Conservation (phyloP, 2,329 filamentous ascomycete species). For the Colletotrichum lentis region DNA sequence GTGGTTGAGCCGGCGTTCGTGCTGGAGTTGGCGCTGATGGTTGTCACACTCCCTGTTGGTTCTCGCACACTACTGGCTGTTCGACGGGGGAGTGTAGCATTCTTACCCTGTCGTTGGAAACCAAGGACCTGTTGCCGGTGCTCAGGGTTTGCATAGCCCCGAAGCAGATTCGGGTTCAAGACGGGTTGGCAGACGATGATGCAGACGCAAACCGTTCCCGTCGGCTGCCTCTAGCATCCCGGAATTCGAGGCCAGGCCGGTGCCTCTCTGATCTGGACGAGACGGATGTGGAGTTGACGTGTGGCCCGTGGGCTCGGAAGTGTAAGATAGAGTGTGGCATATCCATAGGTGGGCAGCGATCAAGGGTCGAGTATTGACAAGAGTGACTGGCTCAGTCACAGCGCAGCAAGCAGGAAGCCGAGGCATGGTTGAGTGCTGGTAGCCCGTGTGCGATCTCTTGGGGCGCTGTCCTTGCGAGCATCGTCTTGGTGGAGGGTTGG, state of each 20-base stretch:
- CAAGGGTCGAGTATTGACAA: slow-evolving; percentile 10
- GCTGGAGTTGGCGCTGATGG: background rate
- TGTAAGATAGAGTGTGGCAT: slow-evolving; percentile 17
- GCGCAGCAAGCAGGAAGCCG: background rate
- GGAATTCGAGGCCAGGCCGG: slow-evolving; percentile 7
- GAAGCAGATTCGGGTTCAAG: background rate
- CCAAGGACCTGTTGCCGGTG: background rate
- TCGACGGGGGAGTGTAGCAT: background rate
- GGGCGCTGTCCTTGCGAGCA: slow-evolving; percentile 29
- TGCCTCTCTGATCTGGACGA: slow-evolving; percentile 25
- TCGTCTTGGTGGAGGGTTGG: slow-evolving; percentile 19
- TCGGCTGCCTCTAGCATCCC: slow-evolving; percentile 25
- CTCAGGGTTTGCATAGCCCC: background rate
- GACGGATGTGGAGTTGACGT: slow-evolving; percentile 30
- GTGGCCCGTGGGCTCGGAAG: slow-evolving; percentile 11
- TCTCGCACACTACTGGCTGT: background rate
- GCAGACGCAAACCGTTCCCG: slow-evolving; percentile 9
- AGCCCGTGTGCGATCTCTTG: slow-evolving; percentile 8
- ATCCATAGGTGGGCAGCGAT: slow-evolving; percentile 22
- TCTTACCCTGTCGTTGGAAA: background rate
- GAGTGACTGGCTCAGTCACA: background rate
- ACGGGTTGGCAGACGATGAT: slow-evolving; percentile 4
- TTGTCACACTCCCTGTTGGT: background rate
- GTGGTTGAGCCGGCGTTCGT: slow-evolving; percentile 4
- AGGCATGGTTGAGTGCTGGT: background rate